Base-by-base conservation (phyloP, 1,284 basidiomycete genomes). In the Rhodotorula sp. region DNA sequence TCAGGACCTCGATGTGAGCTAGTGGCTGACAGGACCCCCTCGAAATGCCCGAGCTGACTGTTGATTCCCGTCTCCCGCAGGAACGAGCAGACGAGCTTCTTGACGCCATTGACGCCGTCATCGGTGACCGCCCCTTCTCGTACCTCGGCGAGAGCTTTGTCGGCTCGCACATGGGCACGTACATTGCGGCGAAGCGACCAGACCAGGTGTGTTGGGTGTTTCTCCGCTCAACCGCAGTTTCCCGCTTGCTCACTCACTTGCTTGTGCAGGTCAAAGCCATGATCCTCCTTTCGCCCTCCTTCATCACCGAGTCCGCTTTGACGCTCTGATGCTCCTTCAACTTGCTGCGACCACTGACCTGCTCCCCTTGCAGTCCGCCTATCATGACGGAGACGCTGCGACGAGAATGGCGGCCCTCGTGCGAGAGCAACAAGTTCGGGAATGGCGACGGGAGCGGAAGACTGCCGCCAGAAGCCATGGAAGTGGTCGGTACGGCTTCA, bases 51-150 rank as follows among this genome's bases (percentile, higher is more conserved):
- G 8, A 61, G 41, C 34, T 42, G 50, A 21, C 49, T 7, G 2
- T 7, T 12, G 7, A 52, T 14, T 17, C 9, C 25, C 10, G 4
- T 4, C 34, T 27, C 25, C n/a, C 46, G 45, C 63, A 69, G 68
- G 68, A 70, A 46, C 64, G 68, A 4, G 69, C 69, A 7, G 69
- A 70, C 27, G 69, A 70, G 41, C 9, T 70, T 17, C 50, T 70
- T 17, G 69, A 59, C 14, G 61, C 64, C 16, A 59, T 70, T 19
- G 69, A 70, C n/a, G 61, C 61, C 5, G 61, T 70, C 10, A 4
- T 70, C 2, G 64, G 60, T 3, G 64, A 66, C 27, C 34, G 61
- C 27, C 64, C 64, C 7, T 70, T 70, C 45, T 52, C 61, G 0
- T 56, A 58, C 16, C 49, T 66, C 12, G 69, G 69, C 10, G 69